phyloP scores from a whole-genome alignment of 257 asterid species.

The Paulownia fortunei region DNA sequence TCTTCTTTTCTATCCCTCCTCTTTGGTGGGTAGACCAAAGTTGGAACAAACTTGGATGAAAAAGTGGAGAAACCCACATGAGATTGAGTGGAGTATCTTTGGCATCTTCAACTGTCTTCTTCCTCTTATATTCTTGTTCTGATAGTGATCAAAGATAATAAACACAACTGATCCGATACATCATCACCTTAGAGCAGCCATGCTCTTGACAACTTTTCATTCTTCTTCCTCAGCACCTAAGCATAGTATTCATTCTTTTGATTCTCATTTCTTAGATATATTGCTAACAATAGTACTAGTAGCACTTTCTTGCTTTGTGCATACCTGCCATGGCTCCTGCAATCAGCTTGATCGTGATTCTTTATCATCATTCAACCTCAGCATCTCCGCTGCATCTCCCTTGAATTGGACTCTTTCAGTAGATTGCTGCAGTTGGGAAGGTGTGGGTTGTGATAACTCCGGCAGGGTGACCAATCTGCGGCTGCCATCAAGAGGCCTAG shows the following conservation, averaged over 20 bases:
- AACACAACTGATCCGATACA: slow-evolving; percentile 32
- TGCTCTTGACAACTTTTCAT: slow-evolving; percentile 46
- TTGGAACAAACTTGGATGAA: slow-evolving; percentile 54
- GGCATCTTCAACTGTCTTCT: slow-evolving; percentile 44
- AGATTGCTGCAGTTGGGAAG: slow-evolving; percentile 96
- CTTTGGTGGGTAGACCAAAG: slow-evolving; percentile 47
- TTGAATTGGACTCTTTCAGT: slow-evolving; percentile 63
- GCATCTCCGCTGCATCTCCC: slow-evolving; percentile 49
- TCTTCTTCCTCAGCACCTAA: background rate
- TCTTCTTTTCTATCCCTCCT: slow-evolving; percentile 32
- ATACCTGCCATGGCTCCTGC: slow-evolving; percentile 57
- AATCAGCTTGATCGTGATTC: slow-evolving; percentile 52
- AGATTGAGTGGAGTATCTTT: slow-evolving; percentile 48
- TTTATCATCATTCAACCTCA: slow-evolving; percentile 49
- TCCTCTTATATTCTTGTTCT: slow-evolving; percentile 25
- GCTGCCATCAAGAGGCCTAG: slow-evolving; percentile 70
- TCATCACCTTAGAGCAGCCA: slow-evolving; percentile 42
- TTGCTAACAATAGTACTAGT: slow-evolving; percentile 25
- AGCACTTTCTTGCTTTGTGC: slow-evolving; percentile 31
- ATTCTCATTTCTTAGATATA: slow-evolving; percentile 28
- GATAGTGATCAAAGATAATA: slow-evolving; percentile 45
- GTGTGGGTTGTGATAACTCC: slow-evolving; percentile 61
- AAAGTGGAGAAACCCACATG: slow-evolving; percentile 50
- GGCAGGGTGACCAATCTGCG: slow-evolving; percentile 57
- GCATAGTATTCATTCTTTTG: background rate